Evolutionary conservation across 1,139 yeast genomes (phyloP), one percentile per base, ranked within the genome.

Genomic region (Geotrichum carabidarum): DNA sequence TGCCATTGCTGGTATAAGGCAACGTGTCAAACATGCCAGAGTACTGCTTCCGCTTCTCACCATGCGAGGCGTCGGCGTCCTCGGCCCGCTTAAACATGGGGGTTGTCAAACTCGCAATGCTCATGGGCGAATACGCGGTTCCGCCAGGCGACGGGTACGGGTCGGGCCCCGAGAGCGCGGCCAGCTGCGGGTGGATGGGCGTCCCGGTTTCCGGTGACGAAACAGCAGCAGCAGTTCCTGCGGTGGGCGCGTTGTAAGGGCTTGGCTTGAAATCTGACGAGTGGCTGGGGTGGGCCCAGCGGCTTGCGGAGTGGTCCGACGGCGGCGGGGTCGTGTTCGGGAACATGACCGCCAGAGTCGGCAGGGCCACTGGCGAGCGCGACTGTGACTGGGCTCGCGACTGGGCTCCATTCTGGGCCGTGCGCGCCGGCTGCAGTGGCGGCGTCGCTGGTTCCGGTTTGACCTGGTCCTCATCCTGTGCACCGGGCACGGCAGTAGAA

Each of bases 71-170:
- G 43, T 14, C 43, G 11, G 15, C 17, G 17, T 27, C 8, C 8
- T 27, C 35, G 36, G 36, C 18, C 40, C 36, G 32, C 11, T 32
- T 18, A 34, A 18, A 32, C 27, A 18, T 42, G 44, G 44, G 44
- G 4, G 48, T 44, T 8, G 51, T 48, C 12, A 48, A 31, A 34
- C 44, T 48, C 11, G 51, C 51, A 36, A 48, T 48, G 46, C 51
- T 48, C 51, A 48, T 48, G 11, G 50, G 50, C 14, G 50, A 42
- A 34, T 42, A 42, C n/a, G 44, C 14, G 32, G 17, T 15, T 27
- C 17, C 44, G 14, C 34, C 34, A 4, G 44, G 34, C 32, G 44
- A 22, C 32, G 44, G 34, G 34, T 18, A 22, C 32, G 44, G 35
- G 15, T 18, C 34, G 4, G 44, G 2, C 12, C 44, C 44, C 2